A percentile compares a stretch with the other conserved stretches of the same genome.
phyloP scores from a whole-genome alignment of 2,329 filamentous ascomycete species.

The Penicillium janthinellum region DNA sequence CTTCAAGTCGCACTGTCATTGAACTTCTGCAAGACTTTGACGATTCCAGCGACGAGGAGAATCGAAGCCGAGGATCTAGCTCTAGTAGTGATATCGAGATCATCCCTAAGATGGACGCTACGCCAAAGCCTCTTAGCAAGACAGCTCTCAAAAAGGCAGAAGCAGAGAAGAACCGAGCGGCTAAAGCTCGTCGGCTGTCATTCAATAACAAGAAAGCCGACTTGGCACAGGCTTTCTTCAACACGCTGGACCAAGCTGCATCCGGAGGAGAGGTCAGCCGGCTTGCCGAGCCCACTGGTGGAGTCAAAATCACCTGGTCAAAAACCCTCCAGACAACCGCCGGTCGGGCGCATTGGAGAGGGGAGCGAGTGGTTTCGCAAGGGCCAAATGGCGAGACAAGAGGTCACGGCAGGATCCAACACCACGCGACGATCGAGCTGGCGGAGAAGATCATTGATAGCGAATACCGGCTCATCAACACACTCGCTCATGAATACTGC shows the following conservation, averaged over 20 bases:
- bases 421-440: conserved; percentile 80
- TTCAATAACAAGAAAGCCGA: conserved; percentile 58
- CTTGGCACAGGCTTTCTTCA: conserved; percentile 58
- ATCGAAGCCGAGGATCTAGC: conserved; percentile 28
- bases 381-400: neutral
- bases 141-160: conserved; percentile 44
- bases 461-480: conserved; percentile 77
- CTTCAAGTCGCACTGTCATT: conserved; percentile 17
- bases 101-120: conserved; percentile 9
- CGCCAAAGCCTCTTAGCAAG: conserved; percentile 35
- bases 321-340: conserved; percentile 65
- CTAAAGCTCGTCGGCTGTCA: conserved; percentile 46
- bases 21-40: conserved; percentile 37
- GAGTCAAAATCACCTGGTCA: conserved; percentile 62
- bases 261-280: conserved; percentile 51
- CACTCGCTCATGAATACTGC: conserved; percentile 95
- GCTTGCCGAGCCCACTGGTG: conserved; percentile 56
- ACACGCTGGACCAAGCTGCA: conserved; percentile 57
- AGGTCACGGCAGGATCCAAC: conserved; percentile 39
- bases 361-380: conserved; percentile 44
- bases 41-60: conserved; percentile 37
- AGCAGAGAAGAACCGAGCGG: conserved; percentile 40
- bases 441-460: conserved; percentile 84
- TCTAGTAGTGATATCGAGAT: conserved; percentile 22
- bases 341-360: conserved; percentile 69